A percentile compares a stretch with the other conserved stretches of the same genome.
Evolutionary conservation across 768 basidiomycete genomes (phyloP).

Genomic region (Daedaleopsis sinensis): DNA sequence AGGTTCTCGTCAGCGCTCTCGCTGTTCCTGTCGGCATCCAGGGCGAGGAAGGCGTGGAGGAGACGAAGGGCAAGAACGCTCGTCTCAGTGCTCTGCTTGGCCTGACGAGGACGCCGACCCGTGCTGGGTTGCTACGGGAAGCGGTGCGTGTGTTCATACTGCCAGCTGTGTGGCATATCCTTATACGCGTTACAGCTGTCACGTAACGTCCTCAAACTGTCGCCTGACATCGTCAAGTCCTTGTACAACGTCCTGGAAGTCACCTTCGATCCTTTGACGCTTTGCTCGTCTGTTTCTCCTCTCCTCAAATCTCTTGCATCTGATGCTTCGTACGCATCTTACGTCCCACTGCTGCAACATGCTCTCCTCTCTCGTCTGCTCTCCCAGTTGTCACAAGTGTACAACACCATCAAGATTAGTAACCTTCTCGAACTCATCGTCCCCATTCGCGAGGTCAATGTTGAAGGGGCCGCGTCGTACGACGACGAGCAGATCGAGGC

Average conservation of each 20-base stretch:
- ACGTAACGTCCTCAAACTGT: constrained; percentile 80
- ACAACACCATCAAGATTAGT: constrained; percentile 80
- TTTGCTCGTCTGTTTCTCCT: constrained; percentile 78
- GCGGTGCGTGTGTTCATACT: constrained; percentile 56
- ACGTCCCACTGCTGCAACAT: constrained; percentile 87
- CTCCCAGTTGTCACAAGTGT: constrained; percentile 90
- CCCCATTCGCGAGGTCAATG: constrained; percentile 62
- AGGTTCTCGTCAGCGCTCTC: constrained; percentile 90
- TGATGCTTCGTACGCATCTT: constrained; percentile 70
- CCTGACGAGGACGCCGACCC: constrained; percentile 80
- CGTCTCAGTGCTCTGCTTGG: constrained; percentile 86
- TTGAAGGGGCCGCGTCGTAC: constrained; percentile 50
- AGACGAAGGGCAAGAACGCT: constrained; percentile 67
- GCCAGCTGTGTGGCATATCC: neutral
- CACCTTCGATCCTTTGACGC: constrained; percentile 89
- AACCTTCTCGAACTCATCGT: constrained; percentile 78
- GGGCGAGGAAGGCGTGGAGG: constrained; percentile 49
- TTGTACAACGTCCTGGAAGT: constrained; percentile 91
- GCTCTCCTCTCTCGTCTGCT: constrained; percentile 91
- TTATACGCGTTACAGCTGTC: constrained; percentile 54
- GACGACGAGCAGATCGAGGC: constrained; percentile 84
- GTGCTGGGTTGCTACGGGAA: constrained; percentile 83
- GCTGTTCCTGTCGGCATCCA: constrained; percentile 85
- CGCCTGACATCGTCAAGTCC: constrained; percentile 69
- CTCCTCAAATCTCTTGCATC: constrained; percentile 63